Base-by-base conservation (phyloP, 179 eudicot genomes). In the Actinidia polygama region DNA sequence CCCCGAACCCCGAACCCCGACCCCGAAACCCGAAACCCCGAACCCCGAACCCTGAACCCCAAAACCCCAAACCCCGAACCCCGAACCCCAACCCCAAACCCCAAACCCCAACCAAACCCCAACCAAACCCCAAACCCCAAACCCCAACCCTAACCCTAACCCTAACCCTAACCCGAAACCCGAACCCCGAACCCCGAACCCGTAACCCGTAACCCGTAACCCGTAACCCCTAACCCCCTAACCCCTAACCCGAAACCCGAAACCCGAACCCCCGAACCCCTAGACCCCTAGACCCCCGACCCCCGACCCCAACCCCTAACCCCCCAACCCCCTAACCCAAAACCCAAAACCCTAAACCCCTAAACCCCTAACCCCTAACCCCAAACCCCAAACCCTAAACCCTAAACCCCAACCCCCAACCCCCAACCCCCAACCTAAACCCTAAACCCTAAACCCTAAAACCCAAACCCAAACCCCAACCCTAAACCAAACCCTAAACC, bases 91-190 rank as follows among this genome's bases (percentile, higher is more conserved):
- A 18, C 59, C 78, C 21, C 2, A 50, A 74, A 18, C 78, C 78
- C 36, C 0, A 74, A 74, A 18, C 78, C 78, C n/a, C n/a, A n/a
- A n/a, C n/a, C n/a, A n/a, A n/a, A n/a, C n/a, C n/a, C n/a, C n/a
- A n/a, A n/a, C 24, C 1, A 73, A 74, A 18, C 78, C 78, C 36
- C 1, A 51, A 74, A 18, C 78, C 78, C 21, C 0, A 74, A 74
- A 18, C 78, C 78, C 78, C 12, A n/a, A 74, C 50, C 59, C n/a
- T n/a, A n/a, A n/a, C n/a, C n/a, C n/a, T n/a, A n/a, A n/a, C n/a
- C n/a, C n/a, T n/a, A n/a, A n/a, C 78, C 78, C 19, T 19, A 74
- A 74, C 78, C 78, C 78, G 4, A 51, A 74, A 49, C 78, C 73
- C 73, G 1, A 40, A 69, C 36, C 59, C 73, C 19, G 1, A 40